phyloP scores from a whole-genome alignment of 768 basidiomycete genomes.

The Psilocybe cubensis region DNA sequence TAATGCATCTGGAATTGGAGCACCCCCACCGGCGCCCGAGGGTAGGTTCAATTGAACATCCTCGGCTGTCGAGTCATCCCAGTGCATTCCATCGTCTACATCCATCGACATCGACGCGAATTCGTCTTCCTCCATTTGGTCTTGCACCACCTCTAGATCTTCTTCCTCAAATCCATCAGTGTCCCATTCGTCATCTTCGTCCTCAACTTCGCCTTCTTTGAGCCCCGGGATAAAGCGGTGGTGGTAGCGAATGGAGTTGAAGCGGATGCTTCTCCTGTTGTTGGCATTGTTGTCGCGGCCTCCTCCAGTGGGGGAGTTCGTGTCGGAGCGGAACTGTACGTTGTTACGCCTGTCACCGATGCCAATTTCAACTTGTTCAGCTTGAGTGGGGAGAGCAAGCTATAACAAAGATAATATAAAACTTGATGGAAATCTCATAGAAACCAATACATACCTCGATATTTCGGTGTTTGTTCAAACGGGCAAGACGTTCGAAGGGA shows the following conservation, averaged over 20 bases:
- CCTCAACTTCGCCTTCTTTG: slow-evolving; percentile 82
- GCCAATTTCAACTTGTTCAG: slow-evolving; percentile 61
- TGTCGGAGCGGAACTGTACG: slow-evolving; percentile 50
- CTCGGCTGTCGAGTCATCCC: slow-evolving; percentile 76
- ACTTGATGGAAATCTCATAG: slow-evolving; percentile 5
- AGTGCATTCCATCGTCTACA: slow-evolving; percentile 84
- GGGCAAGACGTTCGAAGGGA: slow-evolving; percentile 92
- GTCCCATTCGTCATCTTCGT: slow-evolving; percentile 68
- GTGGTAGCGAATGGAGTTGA: slow-evolving; percentile 68
- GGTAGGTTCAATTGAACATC: slow-evolving; percentile 29
- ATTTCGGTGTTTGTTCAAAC: slow-evolving; percentile 96
- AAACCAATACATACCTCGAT: slow-evolving; percentile 73
- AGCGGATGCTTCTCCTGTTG: slow-evolving; percentile 61
- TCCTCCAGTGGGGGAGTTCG: slow-evolving; percentile 48
- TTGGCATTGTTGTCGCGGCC: slow-evolving; percentile 34
- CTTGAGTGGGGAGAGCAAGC: slow-evolving; percentile 77
- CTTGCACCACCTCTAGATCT: slow-evolving; percentile 64
- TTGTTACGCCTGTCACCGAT: slow-evolving; percentile 55
- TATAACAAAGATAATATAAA: slow-evolving; percentile 28
- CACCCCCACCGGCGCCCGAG: background rate
- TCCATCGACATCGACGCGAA: slow-evolving; percentile 48
- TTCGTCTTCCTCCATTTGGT: slow-evolving; percentile 42
- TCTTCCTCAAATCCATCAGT: slow-evolving; percentile 72
- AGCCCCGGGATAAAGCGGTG: slow-evolving; percentile 83
- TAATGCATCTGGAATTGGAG: slow-evolving; percentile 36